Percentiles rank a stretch among this genome's conserved stretches.
Conservation (phyloP, 1,284 basidiomycete genomes). For the Volvariella volvacea region DNA sequence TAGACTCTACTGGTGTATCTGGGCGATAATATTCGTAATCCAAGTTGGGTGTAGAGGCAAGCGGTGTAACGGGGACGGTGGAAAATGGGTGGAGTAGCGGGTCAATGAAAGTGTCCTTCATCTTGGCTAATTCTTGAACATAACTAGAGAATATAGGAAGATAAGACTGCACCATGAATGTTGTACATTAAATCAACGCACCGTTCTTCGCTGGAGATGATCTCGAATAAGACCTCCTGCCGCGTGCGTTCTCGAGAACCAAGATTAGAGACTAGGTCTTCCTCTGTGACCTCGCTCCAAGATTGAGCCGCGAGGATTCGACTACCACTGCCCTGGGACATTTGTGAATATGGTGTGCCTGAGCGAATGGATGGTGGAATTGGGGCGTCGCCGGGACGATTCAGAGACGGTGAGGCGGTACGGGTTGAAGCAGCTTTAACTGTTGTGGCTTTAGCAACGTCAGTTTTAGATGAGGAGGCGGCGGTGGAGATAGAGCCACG, state of each 20-base stretch:
- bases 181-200: conserved; percentile 29
- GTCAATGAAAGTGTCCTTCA: conserved; percentile 91
- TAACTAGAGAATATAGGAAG: conserved; percentile 57
- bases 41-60: conserved; percentile 47
- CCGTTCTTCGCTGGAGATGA: conserved; percentile 95
- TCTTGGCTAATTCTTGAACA: conserved; percentile 81
- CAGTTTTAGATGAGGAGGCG: conserved; percentile 38
- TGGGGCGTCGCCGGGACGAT: conserved; percentile 38
- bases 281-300: conserved; percentile 95
- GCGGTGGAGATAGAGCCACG: conserved; percentile 61
- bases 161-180: conserved; percentile 4
- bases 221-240: conserved; percentile 97
- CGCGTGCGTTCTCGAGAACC: conserved; percentile 90
- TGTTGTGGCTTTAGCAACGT: conserved; percentile 31
- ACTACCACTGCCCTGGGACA: conserved; percentile 60
- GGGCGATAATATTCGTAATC: conserved; percentile 63
- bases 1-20: conserved; percentile 60
- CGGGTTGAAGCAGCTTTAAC: conserved; percentile 54
- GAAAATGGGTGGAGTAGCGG: conserved; percentile 83
- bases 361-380: conserved; percentile 69
- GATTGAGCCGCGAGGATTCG: conserved; percentile 77
- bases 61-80: conserved; percentile 33
- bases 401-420: conserved; percentile 57
- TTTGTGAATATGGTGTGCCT: conserved; percentile 71
- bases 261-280: conserved; percentile 90